phyloP scores from a whole-genome alignment of 331 rosid species.

The Stylosanthes scabra region DNA sequence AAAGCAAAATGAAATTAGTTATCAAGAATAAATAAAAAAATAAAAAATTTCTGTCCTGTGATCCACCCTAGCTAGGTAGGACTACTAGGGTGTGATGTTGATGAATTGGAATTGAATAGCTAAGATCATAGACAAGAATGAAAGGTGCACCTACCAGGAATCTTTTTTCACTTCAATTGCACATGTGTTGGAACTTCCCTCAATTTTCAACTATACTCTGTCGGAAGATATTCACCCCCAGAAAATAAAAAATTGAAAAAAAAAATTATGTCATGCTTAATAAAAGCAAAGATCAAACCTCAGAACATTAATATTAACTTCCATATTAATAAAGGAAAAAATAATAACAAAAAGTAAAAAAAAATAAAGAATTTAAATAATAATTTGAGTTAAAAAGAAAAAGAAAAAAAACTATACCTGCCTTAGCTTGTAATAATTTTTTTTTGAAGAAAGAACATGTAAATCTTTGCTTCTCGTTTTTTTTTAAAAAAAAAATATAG shows the following conservation, averaged over 20 bases:
- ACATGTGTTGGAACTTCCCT: constrained; percentile 23
- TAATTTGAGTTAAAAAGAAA: not conserved
- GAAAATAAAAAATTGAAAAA: too few relatives aligned
- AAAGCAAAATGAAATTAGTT: not conserved
- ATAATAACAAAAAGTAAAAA: not conserved
- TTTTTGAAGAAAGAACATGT: constrained; percentile 19
- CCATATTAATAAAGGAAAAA: not conserved
- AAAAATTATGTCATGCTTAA: constrained; percentile 12
- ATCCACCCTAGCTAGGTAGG: constrained; percentile 2
- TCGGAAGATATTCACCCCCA: constrained; percentile 25
- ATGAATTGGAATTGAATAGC: constrained; percentile 27
- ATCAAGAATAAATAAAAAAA: not conserved
- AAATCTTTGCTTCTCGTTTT: constrained; percentile 34
- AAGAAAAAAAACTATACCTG: too few relatives aligned
- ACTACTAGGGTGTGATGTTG: constrained; percentile 33
- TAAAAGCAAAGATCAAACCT: constrained; percentile 28
- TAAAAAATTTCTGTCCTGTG: not conserved
- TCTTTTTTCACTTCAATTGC: constrained; percentile 8
- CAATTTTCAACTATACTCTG: constrained; percentile 35
- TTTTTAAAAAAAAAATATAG: not conserved
- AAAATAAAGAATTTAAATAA: not conserved
- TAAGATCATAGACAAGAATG: constrained; percentile 20
- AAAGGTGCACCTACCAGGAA: constrained; percentile 26
- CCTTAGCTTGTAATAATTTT: constrained; percentile 27
- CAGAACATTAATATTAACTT: constrained; percentile 21